Evolutionary conservation across 176 grass and related monocot species (phyloP), one percentile per base, ranked within the genome.

Genomic region (Urochloa ruziziensis): DNA sequence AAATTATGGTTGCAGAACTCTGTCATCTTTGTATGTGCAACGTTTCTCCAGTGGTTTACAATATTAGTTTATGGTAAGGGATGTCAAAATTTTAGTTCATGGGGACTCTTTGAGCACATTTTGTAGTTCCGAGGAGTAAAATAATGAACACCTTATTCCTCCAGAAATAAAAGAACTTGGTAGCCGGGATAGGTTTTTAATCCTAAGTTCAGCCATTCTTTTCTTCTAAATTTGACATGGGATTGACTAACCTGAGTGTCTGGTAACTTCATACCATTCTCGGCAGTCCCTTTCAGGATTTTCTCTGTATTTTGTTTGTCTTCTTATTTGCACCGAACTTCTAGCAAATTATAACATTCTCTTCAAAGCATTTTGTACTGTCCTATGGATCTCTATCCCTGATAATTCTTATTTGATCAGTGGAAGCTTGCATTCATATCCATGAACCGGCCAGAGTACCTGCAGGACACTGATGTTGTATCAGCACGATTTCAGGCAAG

Each of bases 351-450:
- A n/a, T 80, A 24, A 23, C 43, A 23, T 71, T 71, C 36, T 52
- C 21, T 4, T 70, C 15, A 29, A 29, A 49, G 37, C 12, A 51
- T 47, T 62, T 68, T 48, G 57, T 73, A 74, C 53, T 68, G 32
- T 19, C 43, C 36, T 63, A 77, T 85, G 67, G 2, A 27, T 88
- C 14, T 74, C 62, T 73, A 37, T 56, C 39, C 8, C 35, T 33
- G 11, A 78, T 72, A 73, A 86, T 83, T 7, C 48, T 83, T 73
- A 67, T 74, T 75, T 83, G 19, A 70, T 67, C 88, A 94, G 91
- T 94, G 91, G 91, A 94, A 88, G 68, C 80, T 91, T 86, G 91
- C 91, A 59, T 91, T 91, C 75, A 85, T 94, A 82, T 88, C 88
- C 64, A 85, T 94, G 78, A 84, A 84, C 16, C 87, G 92, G 60